These are phyloP conservation scores for Raphanus hybrid DNA, from an alignment of 441 rosid species.

Conservation along the genomic window DNA sequence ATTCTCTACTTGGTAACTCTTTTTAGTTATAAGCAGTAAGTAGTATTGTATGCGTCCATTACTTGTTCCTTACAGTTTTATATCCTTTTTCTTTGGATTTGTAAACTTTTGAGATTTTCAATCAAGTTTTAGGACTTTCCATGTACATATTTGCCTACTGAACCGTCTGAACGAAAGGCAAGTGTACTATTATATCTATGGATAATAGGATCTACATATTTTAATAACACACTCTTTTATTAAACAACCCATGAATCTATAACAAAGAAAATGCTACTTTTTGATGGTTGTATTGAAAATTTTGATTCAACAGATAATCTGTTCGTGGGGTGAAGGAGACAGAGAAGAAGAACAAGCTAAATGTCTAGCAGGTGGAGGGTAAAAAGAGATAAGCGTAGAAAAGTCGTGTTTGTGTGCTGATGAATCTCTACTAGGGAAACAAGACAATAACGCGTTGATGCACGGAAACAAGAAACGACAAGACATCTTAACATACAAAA, in stretches of 20 bases:
- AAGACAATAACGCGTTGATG: background rate
- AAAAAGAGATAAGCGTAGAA: background rate
- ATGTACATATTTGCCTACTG: background rate
- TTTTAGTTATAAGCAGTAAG: slow-evolving; percentile 22
- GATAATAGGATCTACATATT: background rate
- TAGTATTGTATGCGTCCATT: background rate
- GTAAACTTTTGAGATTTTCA: slow-evolving; percentile 23
- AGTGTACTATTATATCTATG: background rate
- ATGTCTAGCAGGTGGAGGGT: background rate
- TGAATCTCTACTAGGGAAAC: background rate
- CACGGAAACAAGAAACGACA: background rate
- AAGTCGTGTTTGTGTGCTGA: background rate
- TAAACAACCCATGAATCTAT: too few relatives aligned
- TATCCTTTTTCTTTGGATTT: slow-evolving; percentile 3
- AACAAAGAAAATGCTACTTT: background rate
- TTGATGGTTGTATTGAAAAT: background rate
- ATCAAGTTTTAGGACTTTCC: slow-evolving; percentile 10
- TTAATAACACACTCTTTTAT: background rate
- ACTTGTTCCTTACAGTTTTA: background rate
- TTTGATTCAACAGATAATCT: background rate
- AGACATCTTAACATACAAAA: background rate
- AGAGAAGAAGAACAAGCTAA: background rate
- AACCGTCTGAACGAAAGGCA: background rate
- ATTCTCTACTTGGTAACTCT: slow-evolving; percentile 27
- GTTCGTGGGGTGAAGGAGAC: background rate